Evolutionary conservation across 2,329 filamentous ascomycete genomes (phyloP).

Genomic region (Cytospora piceicola): DNA sequence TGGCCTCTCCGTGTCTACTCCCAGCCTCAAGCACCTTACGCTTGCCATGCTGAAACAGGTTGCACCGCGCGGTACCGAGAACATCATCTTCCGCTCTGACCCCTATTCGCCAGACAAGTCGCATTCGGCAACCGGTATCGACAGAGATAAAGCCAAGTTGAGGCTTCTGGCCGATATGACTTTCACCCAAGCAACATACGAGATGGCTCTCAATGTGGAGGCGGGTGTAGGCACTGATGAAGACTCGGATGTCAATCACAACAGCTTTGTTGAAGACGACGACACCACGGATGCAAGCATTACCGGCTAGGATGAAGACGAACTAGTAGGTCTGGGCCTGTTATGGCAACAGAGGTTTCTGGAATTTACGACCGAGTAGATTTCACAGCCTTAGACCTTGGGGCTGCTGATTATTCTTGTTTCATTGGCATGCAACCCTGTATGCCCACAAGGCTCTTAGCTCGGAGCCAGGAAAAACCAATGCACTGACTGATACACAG

Average conservation of each 20-base stretch:
- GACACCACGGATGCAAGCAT: slow-evolving; percentile 7
- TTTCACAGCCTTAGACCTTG: too few species aligned
- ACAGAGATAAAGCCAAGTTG: slow-evolving; percentile 9
- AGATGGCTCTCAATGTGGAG: too few species aligned
- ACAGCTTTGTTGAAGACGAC: slow-evolving; percentile 30
- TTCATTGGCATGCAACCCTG: too few species aligned
- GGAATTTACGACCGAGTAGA: too few species aligned
- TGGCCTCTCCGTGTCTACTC: background rate
- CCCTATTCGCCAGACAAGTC: background rate
- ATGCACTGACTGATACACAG: too few species aligned
- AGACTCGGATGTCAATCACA: slow-evolving; percentile 31
- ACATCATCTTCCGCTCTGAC: background rate
- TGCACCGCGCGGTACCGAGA: background rate
- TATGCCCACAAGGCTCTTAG: too few species aligned
- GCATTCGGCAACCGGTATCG: background rate
- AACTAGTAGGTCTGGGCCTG: background rate
- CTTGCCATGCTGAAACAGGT: background rate
- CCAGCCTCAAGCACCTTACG: slow-evolving; percentile 7
- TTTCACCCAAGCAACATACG: slow-evolving; percentile 1
- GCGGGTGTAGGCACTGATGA: slow-evolving; percentile 14
- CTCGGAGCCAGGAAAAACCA: too few species aligned
- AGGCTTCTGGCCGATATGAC: background rate
- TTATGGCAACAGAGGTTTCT: too few species aligned
- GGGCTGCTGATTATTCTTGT: too few species aligned
- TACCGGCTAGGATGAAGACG: slow-evolving; percentile 30